phyloP scores from a whole-genome alignment of 495 filamentous ascomycete genomes.

The Xylaria castorea region DNA sequence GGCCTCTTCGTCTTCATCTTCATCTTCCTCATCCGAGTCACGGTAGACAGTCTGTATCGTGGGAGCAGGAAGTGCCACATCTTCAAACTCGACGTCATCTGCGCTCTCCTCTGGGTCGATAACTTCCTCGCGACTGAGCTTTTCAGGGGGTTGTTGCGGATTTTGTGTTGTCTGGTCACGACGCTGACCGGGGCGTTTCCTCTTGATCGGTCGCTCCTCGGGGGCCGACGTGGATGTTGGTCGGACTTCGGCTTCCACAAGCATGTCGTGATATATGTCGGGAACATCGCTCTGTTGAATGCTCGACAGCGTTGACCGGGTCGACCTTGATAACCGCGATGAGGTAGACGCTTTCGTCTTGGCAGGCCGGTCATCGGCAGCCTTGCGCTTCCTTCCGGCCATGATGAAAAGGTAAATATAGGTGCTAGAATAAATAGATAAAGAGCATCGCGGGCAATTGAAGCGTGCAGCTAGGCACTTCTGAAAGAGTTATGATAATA shows the following conservation, averaged over 20 bases:
- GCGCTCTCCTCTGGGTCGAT: constrained; percentile 38
- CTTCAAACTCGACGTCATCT: constrained; percentile 46
- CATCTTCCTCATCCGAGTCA: constrained; percentile 45
- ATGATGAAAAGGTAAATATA: constrained; percentile 19
- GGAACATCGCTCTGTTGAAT: constrained; percentile 45
- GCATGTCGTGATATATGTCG: constrained; percentile 70
- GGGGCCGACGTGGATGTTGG: constrained; percentile 28
- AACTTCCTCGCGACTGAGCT: constrained; percentile 8
- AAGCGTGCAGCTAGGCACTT: neutral
- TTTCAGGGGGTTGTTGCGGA: constrained; percentile 25
- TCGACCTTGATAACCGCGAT: constrained; percentile 4
- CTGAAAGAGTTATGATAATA: neutral
- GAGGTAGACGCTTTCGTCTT: constrained; percentile 28
- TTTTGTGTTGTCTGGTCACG: constrained; percentile 22
- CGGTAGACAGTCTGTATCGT: constrained; percentile 35
- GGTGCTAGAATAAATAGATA: neutral
- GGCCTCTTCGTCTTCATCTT: constrained; percentile 33
- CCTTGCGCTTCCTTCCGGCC: constrained; percentile 39
- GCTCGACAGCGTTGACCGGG: constrained; percentile 32
- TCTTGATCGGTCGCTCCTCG: constrained; percentile 47
- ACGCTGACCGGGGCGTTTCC: constrained; percentile 51
- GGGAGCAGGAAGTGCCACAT: constrained; percentile 36
- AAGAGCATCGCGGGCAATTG: neutral
- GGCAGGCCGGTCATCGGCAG: constrained; percentile 27
- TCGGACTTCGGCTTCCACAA: constrained; percentile 64